Evolutionary conservation across 352 stramenopile genomes (phyloP).

Genomic region (Phytophthora pseudosyringae): DNA sequence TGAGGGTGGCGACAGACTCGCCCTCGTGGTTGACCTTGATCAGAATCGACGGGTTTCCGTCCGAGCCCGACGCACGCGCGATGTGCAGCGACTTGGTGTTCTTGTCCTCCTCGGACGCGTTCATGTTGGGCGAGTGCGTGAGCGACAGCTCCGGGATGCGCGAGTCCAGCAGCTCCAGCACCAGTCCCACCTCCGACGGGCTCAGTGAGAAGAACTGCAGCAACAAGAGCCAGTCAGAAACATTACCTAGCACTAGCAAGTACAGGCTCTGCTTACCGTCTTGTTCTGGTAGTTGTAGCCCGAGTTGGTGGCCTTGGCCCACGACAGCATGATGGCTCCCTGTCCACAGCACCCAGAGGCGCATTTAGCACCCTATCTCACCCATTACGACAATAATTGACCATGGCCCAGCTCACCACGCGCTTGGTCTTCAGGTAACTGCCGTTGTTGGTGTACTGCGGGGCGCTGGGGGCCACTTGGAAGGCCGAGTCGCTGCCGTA

Average conservation of each 20-base stretch:
- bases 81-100: constrained; percentile 64
- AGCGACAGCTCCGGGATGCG: constrained; percentile 70
- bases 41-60: constrained; percentile 60
- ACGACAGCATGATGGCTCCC: constrained; percentile 87
- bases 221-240: constrained; percentile 17
- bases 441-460: constrained; percentile 67
- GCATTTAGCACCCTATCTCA: constrained; percentile 7
- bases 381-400: neutral
- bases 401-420: constrained; percentile 37
- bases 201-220: constrained; percentile 85
- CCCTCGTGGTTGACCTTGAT: constrained; percentile 65
- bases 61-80: constrained; percentile 38
- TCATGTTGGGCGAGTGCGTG: constrained; percentile 83
- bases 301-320: constrained; percentile 70
- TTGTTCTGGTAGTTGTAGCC: constrained; percentile 88
- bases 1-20: constrained; percentile 64
- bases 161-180: constrained; percentile 80
- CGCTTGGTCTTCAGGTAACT: constrained; percentile 88
- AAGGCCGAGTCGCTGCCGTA: constrained; percentile 82
- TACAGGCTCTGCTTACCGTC: constrained; percentile 43
- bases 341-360: constrained; percentile 29
- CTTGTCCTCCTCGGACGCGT: constrained; percentile 60
- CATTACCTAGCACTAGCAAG: neutral
- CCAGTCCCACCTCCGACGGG: constrained; percentile 75
- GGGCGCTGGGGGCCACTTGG: constrained; percentile 70